These are phyloP conservation scores for Penicillium daleae DNA, from an alignment of 495 filamentous ascomycete genomes.

Conservation along the genomic window DNA sequence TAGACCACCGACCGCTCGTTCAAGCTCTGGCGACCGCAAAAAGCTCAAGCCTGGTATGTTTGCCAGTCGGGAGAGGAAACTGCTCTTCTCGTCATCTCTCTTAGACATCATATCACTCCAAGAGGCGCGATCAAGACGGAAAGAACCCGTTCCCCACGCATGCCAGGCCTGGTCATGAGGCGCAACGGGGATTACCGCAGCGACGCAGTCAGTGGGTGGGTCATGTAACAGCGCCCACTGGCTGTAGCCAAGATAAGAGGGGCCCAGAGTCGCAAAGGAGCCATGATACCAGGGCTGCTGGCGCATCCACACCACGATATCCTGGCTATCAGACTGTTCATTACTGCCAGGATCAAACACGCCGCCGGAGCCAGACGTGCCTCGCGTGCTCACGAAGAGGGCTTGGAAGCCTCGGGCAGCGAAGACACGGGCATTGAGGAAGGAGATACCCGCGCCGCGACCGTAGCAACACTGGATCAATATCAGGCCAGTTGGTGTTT, in stretches of 20 bases:
- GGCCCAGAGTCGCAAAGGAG: slow-evolving; percentile 35
- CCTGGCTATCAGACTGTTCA: slow-evolving; percentile 34
- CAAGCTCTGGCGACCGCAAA: slow-evolving; percentile 17
- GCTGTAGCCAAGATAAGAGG: slow-evolving; percentile 36
- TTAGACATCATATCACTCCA: slow-evolving; percentile 31
- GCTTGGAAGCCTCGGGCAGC: slow-evolving; percentile 38
- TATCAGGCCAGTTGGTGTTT: slow-evolving; percentile 24
- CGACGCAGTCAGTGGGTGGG: slow-evolving; percentile 32
- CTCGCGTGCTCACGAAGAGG: slow-evolving; percentile 36
- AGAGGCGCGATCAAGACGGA: slow-evolving; percentile 26
- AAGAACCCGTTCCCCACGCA: slow-evolving; percentile 31
- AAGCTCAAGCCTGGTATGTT: slow-evolving; percentile 23
- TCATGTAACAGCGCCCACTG: slow-evolving; percentile 38
- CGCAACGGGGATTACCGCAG: slow-evolving; percentile 28
- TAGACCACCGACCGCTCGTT: slow-evolving; percentile 14
- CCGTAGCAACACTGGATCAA: slow-evolving; percentile 34
- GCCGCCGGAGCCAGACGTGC: slow-evolving; percentile 32
- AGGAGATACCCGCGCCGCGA: slow-evolving; percentile 20
- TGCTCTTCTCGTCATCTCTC: slow-evolving; percentile 8
- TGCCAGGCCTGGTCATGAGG: slow-evolving; percentile 30
- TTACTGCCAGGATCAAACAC: slow-evolving; percentile 20
- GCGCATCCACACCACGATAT: slow-evolving; percentile 40
- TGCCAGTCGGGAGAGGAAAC: slow-evolving; percentile 16
- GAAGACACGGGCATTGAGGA: slow-evolving; percentile 27
- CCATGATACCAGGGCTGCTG: slow-evolving; percentile 40